These are phyloP conservation scores for Scheffersomyces lignosus DNA, from an alignment of 805 yeast genomes.

Conservation along the genomic window DNA sequence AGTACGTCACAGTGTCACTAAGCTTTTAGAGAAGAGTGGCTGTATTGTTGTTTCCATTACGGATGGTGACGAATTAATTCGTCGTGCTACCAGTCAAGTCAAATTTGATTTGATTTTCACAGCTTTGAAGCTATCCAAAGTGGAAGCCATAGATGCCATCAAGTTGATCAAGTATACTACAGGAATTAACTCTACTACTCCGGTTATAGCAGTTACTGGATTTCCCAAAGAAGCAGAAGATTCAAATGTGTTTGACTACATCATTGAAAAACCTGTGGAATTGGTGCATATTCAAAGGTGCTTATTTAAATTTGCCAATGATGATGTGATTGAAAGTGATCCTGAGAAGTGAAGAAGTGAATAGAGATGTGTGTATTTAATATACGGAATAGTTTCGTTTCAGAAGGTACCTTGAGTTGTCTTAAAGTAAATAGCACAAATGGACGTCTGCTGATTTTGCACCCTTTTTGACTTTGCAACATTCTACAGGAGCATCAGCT, in stretches of 20 bases:
- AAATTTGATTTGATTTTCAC: slow-evolving; percentile 83
- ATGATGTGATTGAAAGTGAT: slow-evolving; percentile 2
- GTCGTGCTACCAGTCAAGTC: slow-evolving; percentile 79
- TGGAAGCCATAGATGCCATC: slow-evolving; percentile 74
- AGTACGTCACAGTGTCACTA: slow-evolving; percentile 65
- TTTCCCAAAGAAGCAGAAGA: slow-evolving; percentile 64
- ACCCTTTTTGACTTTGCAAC: no score
- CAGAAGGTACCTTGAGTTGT: not conserved
- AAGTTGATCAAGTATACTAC: slow-evolving; percentile 73
- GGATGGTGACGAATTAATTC: slow-evolving; percentile 78
- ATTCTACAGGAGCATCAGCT: no score
- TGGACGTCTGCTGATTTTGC: no score
- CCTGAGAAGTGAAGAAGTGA: not conserved
- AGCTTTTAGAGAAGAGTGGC: slow-evolving; percentile 64
- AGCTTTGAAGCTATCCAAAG: slow-evolving; percentile 64
- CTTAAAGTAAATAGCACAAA: no score
- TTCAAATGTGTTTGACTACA: slow-evolving; percentile 59
- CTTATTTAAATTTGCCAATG: slow-evolving; percentile 15
- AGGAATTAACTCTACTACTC: slow-evolving; percentile 75
- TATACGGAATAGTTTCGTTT: no score
- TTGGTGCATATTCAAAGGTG: slow-evolving; percentile 19
- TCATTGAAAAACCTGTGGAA: slow-evolving; percentile 69
- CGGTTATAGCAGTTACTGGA: slow-evolving; percentile 73
- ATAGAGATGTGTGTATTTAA: no score
- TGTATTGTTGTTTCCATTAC: slow-evolving; percentile 78